Percentiles rank a stretch among this genome's conserved stretches.
phyloP scores from a whole-genome alignment of 2,329 filamentous ascomycete genomes.

The Chrysoporthe deuterocubensis region DNA sequence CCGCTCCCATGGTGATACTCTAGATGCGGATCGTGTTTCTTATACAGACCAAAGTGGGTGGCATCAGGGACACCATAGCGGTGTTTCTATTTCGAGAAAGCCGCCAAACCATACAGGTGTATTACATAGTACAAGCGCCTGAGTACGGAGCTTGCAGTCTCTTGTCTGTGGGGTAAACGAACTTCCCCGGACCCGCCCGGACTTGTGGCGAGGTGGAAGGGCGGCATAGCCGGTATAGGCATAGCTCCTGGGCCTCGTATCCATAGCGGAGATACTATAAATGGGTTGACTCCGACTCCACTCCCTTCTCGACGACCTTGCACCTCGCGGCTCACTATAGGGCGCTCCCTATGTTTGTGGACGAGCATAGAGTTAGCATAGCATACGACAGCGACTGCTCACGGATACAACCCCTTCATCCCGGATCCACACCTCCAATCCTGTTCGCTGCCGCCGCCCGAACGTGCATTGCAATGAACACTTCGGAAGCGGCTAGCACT shows the following conservation, averaged over 20 bases:
- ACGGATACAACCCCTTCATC: not conserved
- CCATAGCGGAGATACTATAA: slow-evolving; percentile 15
- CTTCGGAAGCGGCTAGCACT: not conserved
- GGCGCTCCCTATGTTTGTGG: not conserved
- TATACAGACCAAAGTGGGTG: not conserved
- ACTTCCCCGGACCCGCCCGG: slow-evolving; percentile 2
- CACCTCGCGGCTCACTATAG: not conserved
- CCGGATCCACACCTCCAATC: not conserved
- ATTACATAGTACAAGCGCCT: too few species aligned
- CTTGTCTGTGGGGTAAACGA: not conserved
- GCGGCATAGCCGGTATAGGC: slow-evolving; percentile 7
- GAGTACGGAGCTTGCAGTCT: not conserved
- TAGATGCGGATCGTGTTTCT: not conserved
- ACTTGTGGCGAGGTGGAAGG: not conserved
- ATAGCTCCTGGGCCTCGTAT: not conserved
- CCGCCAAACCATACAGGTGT: not conserved
- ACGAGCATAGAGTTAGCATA: too few species aligned
- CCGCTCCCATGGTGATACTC: not conserved
- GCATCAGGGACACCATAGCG: not conserved
- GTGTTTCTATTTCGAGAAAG: not conserved
- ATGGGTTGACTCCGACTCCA: slow-evolving; percentile 20
- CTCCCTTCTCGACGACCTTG: not conserved
- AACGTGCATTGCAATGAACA: not conserved
- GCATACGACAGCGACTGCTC: not conserved
- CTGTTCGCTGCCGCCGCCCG: not conserved